Base-by-base conservation (phyloP, 1,139 yeast genomes). In the Pichia sp. region DNA sequence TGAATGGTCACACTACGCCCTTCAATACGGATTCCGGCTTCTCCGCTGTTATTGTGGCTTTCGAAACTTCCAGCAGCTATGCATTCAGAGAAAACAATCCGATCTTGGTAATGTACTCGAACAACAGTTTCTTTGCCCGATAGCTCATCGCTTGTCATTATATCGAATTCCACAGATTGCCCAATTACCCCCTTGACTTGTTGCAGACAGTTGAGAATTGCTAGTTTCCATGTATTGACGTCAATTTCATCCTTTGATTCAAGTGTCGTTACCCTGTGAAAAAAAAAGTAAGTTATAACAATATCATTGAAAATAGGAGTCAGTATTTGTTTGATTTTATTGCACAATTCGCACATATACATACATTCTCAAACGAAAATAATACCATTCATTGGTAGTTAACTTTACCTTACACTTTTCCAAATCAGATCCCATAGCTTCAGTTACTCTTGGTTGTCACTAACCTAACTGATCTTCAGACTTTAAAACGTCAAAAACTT, bases 131-230 rank as follows among this genome's bases (percentile, higher is more conserved):
- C 47, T 23, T n/a, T 3, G 2, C 36, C 39, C 5, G 31, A 11
- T 3, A 47, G 28, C 2, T 27, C 26, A 2, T 23, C 50, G 4
- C 44, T 49, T 4, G 48, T 36, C 43, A 71, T 50, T 23, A 72
- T 54, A 48, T 73, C 78, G 27, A 67, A 60, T 9, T 67, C 68
- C 1, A 66, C 58, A 3, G 75, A 63, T 38, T 66, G 66, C 1
- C 77, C 78, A 28, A 65, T 50, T 3, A 66, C 36, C 1, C 79
- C 79, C 37, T 64, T 58, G 41, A 64, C 57, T 42, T 61, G 60
- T 36, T 57, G 52, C 46, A 74, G 51, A 31, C 71, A 64, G 3
- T 60, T 50, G 26, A 52, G 48, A 11, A 73, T 59, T 29, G 64
- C 46, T 27, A 69, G 51, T 49, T 66, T 65, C 77, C 77, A 73